Evolutionary conservation across 805 yeast species (phyloP).

Genomic region (Myxozyma neotropica): DNA sequence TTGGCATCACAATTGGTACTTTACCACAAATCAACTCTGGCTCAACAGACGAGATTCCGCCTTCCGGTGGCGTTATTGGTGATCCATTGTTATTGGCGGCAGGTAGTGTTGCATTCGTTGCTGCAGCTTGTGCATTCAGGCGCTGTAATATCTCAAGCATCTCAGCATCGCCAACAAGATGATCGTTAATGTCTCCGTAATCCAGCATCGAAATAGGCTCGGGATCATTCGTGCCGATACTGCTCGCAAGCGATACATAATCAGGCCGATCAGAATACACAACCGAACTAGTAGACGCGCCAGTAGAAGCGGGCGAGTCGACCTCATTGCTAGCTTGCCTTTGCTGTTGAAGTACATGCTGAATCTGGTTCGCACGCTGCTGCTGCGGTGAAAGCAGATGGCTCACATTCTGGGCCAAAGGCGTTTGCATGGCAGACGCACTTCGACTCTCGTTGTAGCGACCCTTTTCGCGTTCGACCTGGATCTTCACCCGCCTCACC

Average conservation of each 20-base stretch:
- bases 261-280: slow-evolving; percentile 7
- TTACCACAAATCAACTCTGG: slow-evolving; percentile 21
- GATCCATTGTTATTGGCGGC: not conserved
- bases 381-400: not conserved
- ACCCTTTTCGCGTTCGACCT: slow-evolving; percentile 28
- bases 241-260: not conserved
- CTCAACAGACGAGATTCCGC: slow-evolving; percentile 1
- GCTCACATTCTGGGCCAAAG: not conserved
- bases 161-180: slow-evolving; percentile 1
- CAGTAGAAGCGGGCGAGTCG: slow-evolving; percentile 11
- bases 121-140: slow-evolving; percentile 10
- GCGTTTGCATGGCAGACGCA: not conserved
- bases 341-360: slow-evolving; percentile 1
- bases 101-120: not conserved
- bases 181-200: not conserved
- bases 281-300: slow-evolving; percentile 2
- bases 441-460: slow-evolving; percentile 12
- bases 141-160: slow-evolving; percentile 15
- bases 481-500: slow-evolving; percentile 27
- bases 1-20: slow-evolving; percentile 14
- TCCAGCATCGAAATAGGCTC: not conserved
- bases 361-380: not conserved
- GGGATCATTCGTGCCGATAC: not conserved
- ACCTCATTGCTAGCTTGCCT: not conserved
- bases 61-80: slow-evolving; percentile 1